A percentile compares a stretch with the other conserved stretches of the same genome.
These are phyloP conservation scores for Dothistroma pini DNA, from an alignment of 2,329 filamentous ascomycete genomes.

Conservation along the genomic window DNA sequence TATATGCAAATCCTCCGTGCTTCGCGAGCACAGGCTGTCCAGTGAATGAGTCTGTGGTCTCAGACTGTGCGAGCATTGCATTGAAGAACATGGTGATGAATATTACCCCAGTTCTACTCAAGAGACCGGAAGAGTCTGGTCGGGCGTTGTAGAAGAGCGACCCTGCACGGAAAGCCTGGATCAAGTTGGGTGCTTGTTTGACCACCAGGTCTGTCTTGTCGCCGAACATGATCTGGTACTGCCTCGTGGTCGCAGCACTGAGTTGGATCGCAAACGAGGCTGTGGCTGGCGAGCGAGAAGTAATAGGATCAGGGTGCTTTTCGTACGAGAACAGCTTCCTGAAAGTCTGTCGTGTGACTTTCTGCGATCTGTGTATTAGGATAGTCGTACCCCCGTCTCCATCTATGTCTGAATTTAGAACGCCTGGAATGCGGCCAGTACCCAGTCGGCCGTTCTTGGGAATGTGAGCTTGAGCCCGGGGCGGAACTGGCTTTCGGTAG, in stretches of 20 bases:
- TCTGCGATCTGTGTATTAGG: slow-evolving; percentile 48
- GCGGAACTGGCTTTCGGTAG: background rate
- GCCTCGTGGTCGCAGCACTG: slow-evolving; percentile 56
- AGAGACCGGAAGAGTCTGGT: slow-evolving; percentile 55
- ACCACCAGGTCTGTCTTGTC: slow-evolving; percentile 50
- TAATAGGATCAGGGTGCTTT: slow-evolving; percentile 46
- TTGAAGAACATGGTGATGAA: slow-evolving; percentile 64
- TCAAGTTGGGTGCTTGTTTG: slow-evolving; percentile 56
- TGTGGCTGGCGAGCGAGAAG: slow-evolving; percentile 54
- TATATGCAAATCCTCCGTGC: slow-evolving; percentile 40
- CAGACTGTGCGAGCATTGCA: slow-evolving; percentile 59
- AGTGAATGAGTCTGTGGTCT: slow-evolving; percentile 55
- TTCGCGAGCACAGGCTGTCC: slow-evolving; percentile 47
- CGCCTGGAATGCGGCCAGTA: slow-evolving; percentile 50
- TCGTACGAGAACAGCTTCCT: slow-evolving; percentile 50
- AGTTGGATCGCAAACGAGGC: slow-evolving; percentile 55
- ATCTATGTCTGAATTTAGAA: slow-evolving; percentile 49
- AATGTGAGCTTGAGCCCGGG: slow-evolving; percentile 30
- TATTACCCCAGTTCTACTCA: slow-evolving; percentile 59
- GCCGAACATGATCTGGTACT: slow-evolving; percentile 58
- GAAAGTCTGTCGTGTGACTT: slow-evolving; percentile 52
- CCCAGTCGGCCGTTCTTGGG: slow-evolving; percentile 40
- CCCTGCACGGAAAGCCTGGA: slow-evolving; percentile 59
- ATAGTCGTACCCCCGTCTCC: slow-evolving; percentile 55
- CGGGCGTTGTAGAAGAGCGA: slow-evolving; percentile 65